A percentile compares a stretch with the other conserved stretches of the same genome.
These are phyloP conservation scores for Cercophora sp. DNA, from an alignment of 495 filamentous ascomycete genomes.

Conservation along the genomic window DNA sequence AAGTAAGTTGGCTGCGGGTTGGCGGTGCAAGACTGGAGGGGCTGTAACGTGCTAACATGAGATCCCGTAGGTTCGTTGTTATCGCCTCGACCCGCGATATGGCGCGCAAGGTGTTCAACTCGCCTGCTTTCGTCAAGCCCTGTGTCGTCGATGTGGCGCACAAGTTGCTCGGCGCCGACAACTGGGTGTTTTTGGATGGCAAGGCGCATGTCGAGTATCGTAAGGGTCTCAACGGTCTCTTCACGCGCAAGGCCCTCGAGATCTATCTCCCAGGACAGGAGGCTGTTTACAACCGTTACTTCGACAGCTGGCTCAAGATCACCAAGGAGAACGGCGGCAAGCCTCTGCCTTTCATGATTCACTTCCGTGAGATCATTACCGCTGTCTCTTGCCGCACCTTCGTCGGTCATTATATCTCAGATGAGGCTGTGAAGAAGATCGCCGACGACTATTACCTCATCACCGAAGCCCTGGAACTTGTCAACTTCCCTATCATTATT, in stretches of 20 bases:
- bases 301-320: constrained; percentile 68
- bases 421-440: constrained; percentile 88
- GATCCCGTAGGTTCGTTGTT: constrained; percentile 75
- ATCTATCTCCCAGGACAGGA: constrained; percentile 89
- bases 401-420: constrained; percentile 90
- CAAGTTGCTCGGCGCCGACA: constrained; percentile 86
- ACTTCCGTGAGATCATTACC: constrained; percentile 94
- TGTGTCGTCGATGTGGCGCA: constrained; percentile 94
- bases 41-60: constrained; percentile 7
- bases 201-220: constrained; percentile 94
- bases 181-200: constrained; percentile 98
- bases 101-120: constrained; percentile 96
- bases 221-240: constrained; percentile 91
- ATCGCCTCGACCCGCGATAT: constrained; percentile 95
- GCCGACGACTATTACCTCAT: constrained; percentile 96
- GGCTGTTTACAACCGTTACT: constrained; percentile 85
- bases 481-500: constrained; percentile 97
- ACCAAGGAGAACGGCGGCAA: constrained; percentile 65
- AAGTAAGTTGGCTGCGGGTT: constrained; percentile 60
- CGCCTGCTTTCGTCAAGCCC: constrained; percentile 85
- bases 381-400: constrained; percentile 94
- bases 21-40: not conserved
- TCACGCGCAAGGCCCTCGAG: constrained; percentile 85
- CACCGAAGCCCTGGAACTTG: constrained; percentile 90
- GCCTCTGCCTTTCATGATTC: constrained; percentile 81